These are phyloP conservation scores for Tanacetum coccineum DNA, from an alignment of 129 eudicot genomes.

Conservation along the genomic window DNA sequence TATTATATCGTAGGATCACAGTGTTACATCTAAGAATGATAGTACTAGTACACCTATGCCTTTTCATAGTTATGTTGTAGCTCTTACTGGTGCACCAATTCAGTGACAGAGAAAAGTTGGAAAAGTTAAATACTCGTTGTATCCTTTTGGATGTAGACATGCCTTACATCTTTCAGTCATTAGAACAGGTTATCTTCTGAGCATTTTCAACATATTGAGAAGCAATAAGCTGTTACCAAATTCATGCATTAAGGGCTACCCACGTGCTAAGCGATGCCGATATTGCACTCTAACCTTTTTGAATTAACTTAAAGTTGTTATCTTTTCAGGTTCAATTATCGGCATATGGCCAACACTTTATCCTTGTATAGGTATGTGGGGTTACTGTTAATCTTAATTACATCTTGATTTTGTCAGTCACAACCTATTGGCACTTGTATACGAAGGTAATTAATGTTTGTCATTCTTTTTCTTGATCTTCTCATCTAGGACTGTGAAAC, in stretches of 20 bases:
- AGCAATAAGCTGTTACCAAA: too few relatives aligned
- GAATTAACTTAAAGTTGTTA: conserved; percentile 10
- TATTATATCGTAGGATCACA: background rate
- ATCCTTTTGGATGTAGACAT: too few relatives aligned
- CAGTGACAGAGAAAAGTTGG: background rate
- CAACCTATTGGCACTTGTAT: background rate
- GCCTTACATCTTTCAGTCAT: background rate
- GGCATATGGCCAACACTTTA: conserved; percentile 96
- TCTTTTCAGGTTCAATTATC: conserved; percentile 79
- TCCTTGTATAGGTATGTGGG: conserved; percentile 72
- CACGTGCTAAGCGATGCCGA: background rate
- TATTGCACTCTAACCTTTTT: conserved; percentile 8
- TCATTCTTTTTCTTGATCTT: conserved; percentile 1
- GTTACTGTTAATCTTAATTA: background rate
- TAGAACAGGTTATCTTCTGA: too few relatives aligned
- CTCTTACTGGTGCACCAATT: background rate
- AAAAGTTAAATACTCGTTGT: background rate
- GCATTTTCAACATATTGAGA: too few relatives aligned
- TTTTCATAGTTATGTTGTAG: background rate
- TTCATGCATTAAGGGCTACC: too few relatives aligned
- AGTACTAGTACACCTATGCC: background rate
- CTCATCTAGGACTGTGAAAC: conserved; percentile 74
- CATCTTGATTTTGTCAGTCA: background rate
- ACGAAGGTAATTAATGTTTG: background rate
- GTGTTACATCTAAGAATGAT: background rate